A percentile compares a stretch with the other conserved stretches of the same genome.
Conservation (phyloP, 805 yeast genomes). For the Hanseniaspora taiwanica region DNA sequence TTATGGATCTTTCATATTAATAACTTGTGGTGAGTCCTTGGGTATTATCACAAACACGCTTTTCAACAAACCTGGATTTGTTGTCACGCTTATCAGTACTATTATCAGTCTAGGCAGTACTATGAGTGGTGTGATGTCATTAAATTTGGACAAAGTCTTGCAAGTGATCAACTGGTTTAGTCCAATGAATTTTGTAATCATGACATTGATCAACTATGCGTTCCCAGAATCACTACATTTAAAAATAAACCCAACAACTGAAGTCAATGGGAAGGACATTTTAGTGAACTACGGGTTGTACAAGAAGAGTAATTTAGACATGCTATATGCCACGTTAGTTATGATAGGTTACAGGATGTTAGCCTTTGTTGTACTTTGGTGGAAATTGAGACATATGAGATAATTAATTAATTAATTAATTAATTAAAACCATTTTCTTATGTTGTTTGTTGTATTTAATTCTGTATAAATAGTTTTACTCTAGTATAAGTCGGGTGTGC, state of each 20-base stretch:
- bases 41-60: constrained; percentile 71
- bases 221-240: constrained; percentile 38
- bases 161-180: constrained; percentile 62
- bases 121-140: constrained; percentile 77
- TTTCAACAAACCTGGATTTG: constrained; percentile 66
- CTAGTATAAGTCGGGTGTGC: too few relatives aligned
- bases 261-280: constrained; percentile 40
- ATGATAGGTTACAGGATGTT: constrained; percentile 25
- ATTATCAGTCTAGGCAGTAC: constrained; percentile 58
- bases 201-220: constrained; percentile 44
- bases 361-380: constrained; percentile 14
- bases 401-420: too few relatives aligned
- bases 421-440: too few relatives aligned
- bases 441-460: background rate
- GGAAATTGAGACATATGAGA: constrained; percentile 2
- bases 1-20: constrained; percentile 38
- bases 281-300: constrained; percentile 36
- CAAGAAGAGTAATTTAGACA: constrained; percentile 24
- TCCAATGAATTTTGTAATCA: constrained; percentile 63
- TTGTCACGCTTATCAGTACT: constrained; percentile 58
- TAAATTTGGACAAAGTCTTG: constrained; percentile 58
- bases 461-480: background rate
- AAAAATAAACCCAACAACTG: constrained; percentile 34
- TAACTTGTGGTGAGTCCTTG: constrained; percentile 71
- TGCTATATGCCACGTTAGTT: constrained; percentile 26